Percentiles rank a stretch among this genome's conserved stretches.
These are phyloP conservation scores for Thraustochytrium sp. DNA, from an alignment of 352 stramenopile species.

Conservation along the genomic window DNA sequence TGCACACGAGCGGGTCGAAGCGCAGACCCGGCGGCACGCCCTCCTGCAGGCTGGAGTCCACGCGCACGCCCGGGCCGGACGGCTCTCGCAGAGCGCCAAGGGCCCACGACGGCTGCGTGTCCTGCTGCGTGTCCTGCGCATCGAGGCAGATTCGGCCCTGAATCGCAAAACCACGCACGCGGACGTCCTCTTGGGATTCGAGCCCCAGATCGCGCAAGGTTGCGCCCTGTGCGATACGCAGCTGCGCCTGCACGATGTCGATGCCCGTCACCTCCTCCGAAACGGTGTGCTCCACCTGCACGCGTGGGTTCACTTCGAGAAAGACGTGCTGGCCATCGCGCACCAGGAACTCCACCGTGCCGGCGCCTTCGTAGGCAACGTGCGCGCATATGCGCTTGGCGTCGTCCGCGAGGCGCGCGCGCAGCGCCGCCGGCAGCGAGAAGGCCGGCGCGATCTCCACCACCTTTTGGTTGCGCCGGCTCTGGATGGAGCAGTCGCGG, in stretches of 20 bases:
- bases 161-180: background rate
- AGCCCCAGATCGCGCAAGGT: constrained; percentile 85
- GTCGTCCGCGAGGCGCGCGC: background rate
- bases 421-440: constrained; percentile 25
- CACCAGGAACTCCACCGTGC: constrained; percentile 97
- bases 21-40: background rate
- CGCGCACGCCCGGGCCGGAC: background rate
- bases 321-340: constrained; percentile 83
- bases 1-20: background rate
- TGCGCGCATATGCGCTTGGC: constrained; percentile 63
- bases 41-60: background rate
- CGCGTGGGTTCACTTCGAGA: constrained; percentile 96
- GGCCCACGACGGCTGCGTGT: background rate
- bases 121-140: background rate
- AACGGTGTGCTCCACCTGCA: constrained; percentile 90
- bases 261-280: constrained; percentile 85
- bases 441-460: constrained; percentile 51
- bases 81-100: background rate
- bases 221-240: constrained; percentile 84
- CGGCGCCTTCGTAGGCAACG: constrained; percentile 89
- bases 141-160: background rate
- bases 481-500: constrained; percentile 94
- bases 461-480: constrained; percentile 89
- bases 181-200: background rate
- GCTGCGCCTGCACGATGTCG: constrained; percentile 93